Percentiles rank a stretch among this genome's conserved stretches.
Conservation (phyloP, 176 grass and related monocot genomes). For the Saccharum spontaneum region DNA sequence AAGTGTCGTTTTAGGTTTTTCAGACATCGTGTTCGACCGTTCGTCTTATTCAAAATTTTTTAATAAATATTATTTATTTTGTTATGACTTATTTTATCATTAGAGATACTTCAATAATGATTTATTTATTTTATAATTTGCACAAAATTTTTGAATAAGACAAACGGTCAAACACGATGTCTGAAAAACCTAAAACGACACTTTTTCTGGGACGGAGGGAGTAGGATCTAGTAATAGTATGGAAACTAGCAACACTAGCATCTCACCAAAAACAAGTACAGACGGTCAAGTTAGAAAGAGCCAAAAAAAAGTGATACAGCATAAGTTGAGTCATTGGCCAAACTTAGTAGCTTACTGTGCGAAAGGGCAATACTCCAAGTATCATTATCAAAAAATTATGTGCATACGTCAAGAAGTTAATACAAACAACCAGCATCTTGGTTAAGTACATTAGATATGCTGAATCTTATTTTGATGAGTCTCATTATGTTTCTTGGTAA, state of each 20-base stretch:
- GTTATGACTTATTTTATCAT: too few species aligned
- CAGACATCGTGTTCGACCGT: too few species aligned
- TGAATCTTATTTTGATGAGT: not conserved
- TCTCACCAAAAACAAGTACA: not conserved
- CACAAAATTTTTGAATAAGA: too few species aligned
- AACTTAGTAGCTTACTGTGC: not conserved
- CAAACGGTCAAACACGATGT: too few species aligned
- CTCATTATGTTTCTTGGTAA: not conserved
- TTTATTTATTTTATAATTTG: too few species aligned
- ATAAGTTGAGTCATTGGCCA: not conserved
- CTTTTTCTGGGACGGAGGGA: too few species aligned
- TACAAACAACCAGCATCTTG: not conserved
- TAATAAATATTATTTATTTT: too few species aligned
- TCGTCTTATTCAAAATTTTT: too few species aligned
- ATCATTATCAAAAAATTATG: not conserved
- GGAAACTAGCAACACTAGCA: not conserved
- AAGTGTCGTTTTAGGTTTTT: too few species aligned
- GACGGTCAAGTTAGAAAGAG: not conserved
- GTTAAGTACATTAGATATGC: not conserved
- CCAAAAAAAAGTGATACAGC: not conserved
- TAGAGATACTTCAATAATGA: too few species aligned
- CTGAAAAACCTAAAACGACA: too few species aligned
- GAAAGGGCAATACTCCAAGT: not conserved
- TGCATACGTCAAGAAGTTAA: not conserved
- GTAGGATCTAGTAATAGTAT: not conserved